A percentile compares a stretch with the other conserved stretches of the same genome.
Evolutionary conservation across 2,329 filamentous ascomycete genomes (phyloP).

Genomic region (Ophiocordyceps camponoti-saundersi): DNA sequence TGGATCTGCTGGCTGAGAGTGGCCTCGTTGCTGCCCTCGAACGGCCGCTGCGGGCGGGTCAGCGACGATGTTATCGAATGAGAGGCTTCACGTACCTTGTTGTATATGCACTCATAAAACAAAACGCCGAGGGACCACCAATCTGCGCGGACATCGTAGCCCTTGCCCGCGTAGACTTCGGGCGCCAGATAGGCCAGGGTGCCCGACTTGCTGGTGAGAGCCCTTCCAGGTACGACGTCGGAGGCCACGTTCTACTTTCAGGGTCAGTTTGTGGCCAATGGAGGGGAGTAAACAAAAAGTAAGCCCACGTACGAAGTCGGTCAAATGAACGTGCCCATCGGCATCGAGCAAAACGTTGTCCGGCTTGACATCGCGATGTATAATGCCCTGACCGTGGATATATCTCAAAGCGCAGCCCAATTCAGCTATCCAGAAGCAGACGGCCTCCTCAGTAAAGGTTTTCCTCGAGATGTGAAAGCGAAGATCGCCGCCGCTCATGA

Average conservation of each 20-base stretch:
- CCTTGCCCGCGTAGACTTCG: slow-evolving; percentile 81
- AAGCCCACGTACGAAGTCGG: slow-evolving; percentile 93
- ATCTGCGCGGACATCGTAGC: slow-evolving; percentile 80
- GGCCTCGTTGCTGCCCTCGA: slow-evolving; percentile 77
- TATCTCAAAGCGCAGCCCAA: slow-evolving; percentile 82
- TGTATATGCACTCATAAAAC: slow-evolving; percentile 99
- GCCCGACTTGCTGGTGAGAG: slow-evolving; percentile 86
- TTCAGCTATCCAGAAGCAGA: slow-evolving; percentile 94
- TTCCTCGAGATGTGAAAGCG: slow-evolving; percentile 97
- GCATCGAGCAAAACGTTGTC: slow-evolving; percentile 81
- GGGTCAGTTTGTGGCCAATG: too few relatives aligned
- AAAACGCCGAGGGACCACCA: slow-evolving; percentile 98
- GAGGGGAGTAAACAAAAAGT: too few relatives aligned
- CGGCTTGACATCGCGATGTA: slow-evolving; percentile 82
- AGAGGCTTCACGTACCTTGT: slow-evolving; percentile 48
- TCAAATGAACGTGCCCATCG: slow-evolving; percentile 89
- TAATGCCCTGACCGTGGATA: slow-evolving; percentile 71
- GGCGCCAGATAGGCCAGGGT: slow-evolving; percentile 91
- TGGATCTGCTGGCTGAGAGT: slow-evolving; percentile 65
- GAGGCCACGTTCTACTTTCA: slow-evolving; percentile 78
- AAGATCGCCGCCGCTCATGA: slow-evolving; percentile 95
- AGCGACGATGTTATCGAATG: not conserved
- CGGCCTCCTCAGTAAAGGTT: slow-evolving; percentile 92
- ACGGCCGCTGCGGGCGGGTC: slow-evolving; percentile 52
- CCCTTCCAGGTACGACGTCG: slow-evolving; percentile 68